These are phyloP conservation scores for Asterochloris erici DNA, from an alignment of 139 green algal species.

Conservation along the genomic window DNA sequence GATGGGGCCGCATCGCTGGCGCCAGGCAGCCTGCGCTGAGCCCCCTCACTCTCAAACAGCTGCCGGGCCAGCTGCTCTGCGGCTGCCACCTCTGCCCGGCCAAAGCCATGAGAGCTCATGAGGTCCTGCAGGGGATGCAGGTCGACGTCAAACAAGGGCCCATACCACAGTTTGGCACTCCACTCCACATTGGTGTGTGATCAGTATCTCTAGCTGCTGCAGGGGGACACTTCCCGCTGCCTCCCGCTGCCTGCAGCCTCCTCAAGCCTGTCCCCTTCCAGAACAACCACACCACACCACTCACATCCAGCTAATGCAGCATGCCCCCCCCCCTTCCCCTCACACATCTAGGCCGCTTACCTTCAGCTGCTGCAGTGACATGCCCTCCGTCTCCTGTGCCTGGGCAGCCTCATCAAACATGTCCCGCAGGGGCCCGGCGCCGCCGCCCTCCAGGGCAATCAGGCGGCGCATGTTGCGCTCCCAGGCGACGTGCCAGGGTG, in stretches of 20 bases:
- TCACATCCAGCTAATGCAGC: too few relatives aligned
- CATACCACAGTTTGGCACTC: too few relatives aligned
- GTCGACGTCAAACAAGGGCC: not conserved
- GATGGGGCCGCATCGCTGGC: too few relatives aligned
- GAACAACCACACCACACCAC: too few relatives aligned
- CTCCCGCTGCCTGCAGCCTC: too few relatives aligned
- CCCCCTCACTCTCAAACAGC: not conserved
- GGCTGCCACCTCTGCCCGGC: not conserved
- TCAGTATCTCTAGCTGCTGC: too few relatives aligned
- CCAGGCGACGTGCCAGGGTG: not conserved
- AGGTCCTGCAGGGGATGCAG: conserved; percentile 3
- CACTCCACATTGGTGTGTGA: too few relatives aligned
- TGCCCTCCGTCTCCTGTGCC: not conserved
- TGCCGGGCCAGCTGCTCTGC: conserved; percentile 9
- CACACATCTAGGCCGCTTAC: not conserved
- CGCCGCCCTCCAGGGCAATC: conserved; percentile 4
- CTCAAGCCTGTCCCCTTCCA: too few relatives aligned
- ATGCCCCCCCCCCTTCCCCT: too few relatives aligned
- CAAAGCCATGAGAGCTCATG: conserved; percentile 5
- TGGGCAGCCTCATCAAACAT: not conserved
- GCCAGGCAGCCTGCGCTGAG: not conserved
- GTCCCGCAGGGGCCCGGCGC: conserved; percentile 1
- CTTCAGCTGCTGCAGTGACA: conserved; percentile 9
- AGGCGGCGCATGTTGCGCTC: conserved; percentile 13
- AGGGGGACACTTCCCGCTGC: too few relatives aligned